Evolutionary conservation across 768 basidiomycete species (phyloP), one percentile per base, ranked within the genome.

Genomic region (Calocybe cyanea): DNA sequence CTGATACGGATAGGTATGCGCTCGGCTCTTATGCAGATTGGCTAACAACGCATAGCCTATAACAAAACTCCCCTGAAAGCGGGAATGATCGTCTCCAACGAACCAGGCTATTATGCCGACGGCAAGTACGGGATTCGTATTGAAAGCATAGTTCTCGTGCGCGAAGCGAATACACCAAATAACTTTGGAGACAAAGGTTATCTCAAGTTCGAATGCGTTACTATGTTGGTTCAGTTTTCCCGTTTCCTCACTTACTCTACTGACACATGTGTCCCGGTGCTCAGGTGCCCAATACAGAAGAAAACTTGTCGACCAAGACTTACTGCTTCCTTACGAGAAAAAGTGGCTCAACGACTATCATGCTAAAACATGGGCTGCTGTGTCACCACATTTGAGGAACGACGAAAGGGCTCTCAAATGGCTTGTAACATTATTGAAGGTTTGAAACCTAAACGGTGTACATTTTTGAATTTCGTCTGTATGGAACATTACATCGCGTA

Each of bases 61-160:
- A 91, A 93, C 62, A 80, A 63, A 31, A 77, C 81, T 0, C 60
- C 85, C 0, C 63, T 97, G 46, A 87, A 90, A 59, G 71, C 78
- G 4, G 92, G 92, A 7, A 92, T 92, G 87, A 91, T 90, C 0
- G 72, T 97, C 19, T 92, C 92, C 0, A 96, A 97, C 57, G 93
- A 95, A 53, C 93, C 93, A 1, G 92, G 93, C 7, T 95, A 87
- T 62, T 96, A 96, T 61, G 82, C 80, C 7, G 93, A 97, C 55
- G 95, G 93, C 1, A 69, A 75, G 36, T 98, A 85, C 57, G 95
- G 94, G 2, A 92, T 98, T 56, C 83, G 96, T 3, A 90, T 95
- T 55, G 95, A 99, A 67, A 92, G 80, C 63, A 76, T 97, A 34
- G 81, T 93, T 17, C 70, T 95, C 15, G 87, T 95, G 3, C 74